Evolutionary conservation across 129 eudicot genomes (phyloP).

Genomic region (Flaveria brownii): DNA sequence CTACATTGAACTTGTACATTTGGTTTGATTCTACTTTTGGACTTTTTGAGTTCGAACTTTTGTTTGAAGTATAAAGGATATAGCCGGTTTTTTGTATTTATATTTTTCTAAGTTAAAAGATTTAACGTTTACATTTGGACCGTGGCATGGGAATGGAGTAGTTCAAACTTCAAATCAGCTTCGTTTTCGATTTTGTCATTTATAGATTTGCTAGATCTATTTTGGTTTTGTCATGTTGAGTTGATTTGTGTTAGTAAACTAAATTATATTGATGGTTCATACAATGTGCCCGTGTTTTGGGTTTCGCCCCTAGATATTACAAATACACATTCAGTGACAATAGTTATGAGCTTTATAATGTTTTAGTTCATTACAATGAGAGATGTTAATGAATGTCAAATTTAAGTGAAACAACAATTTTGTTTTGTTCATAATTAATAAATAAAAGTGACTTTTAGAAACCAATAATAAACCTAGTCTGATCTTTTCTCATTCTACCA

Average conservation of each 20-base stretch:
- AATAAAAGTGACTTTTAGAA: no score
- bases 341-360: no score
- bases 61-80: background rate
- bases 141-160: background rate
- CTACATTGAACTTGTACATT: background rate
- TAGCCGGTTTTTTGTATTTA: background rate
- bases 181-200: background rate
- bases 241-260: background rate
- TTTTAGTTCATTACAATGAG: no score
- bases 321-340: no score
- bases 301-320: background rate
- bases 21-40: background rate
- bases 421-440: no score
- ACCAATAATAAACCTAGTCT: no score
- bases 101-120: background rate
- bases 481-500: background rate
- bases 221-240: background rate
- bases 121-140: background rate
- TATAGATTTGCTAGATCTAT: background rate
- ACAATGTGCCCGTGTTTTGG: no score
- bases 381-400: no score
- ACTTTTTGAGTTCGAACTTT: background rate
- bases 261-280: background rate
- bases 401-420: no score
- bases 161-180: background rate